Evolutionary conservation across 2,329 filamentous ascomycete genomes (phyloP).

Genomic region (Pezicula neosporulosa): DNA sequence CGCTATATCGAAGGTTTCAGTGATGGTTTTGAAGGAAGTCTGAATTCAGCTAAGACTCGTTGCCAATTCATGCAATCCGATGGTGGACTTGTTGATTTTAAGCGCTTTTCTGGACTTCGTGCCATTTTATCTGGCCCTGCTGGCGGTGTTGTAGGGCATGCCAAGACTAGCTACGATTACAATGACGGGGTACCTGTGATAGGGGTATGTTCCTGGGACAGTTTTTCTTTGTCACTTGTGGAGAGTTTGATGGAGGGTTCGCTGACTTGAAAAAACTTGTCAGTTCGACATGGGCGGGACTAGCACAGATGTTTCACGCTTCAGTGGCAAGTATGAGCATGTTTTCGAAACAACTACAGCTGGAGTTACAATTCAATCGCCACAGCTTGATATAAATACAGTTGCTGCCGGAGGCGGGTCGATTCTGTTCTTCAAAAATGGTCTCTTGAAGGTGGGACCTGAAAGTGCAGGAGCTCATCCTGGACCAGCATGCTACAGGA

Average conservation of each 20-base stretch:
- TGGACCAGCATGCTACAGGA: constrained; percentile 86
- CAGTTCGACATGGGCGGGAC: constrained; percentile 59
- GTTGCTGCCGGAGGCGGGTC: constrained; percentile 89
- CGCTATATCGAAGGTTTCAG: constrained; percentile 75
- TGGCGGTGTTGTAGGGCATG: constrained; percentile 91
- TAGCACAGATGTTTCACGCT: constrained; percentile 86
- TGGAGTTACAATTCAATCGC: constrained; percentile 89
- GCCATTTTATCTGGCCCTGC: constrained; percentile 87
- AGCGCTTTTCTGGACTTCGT: constrained; percentile 78
- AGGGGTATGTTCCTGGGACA: constrained; percentile 70
- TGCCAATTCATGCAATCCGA: constrained; percentile 93
- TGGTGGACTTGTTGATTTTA: constrained; percentile 63
- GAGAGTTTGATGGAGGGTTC: no score
- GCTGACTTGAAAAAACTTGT: no score
- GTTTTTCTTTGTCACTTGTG: no score
- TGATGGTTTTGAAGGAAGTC: constrained; percentile 73
- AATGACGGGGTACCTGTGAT: no score
- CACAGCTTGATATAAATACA: constrained; percentile 91
- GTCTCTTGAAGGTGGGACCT: constrained; percentile 85
- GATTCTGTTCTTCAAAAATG: constrained; percentile 81
- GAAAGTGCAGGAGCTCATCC: constrained; percentile 88
- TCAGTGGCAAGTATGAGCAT: constrained; percentile 85
- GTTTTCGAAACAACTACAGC: constrained; percentile 93
- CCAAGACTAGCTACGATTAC: constrained; percentile 61
- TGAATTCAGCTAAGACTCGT: constrained; percentile 68